Base-by-base conservation (phyloP, 805 yeast genomes). In the Ogataea trehaloabstinens region DNA sequence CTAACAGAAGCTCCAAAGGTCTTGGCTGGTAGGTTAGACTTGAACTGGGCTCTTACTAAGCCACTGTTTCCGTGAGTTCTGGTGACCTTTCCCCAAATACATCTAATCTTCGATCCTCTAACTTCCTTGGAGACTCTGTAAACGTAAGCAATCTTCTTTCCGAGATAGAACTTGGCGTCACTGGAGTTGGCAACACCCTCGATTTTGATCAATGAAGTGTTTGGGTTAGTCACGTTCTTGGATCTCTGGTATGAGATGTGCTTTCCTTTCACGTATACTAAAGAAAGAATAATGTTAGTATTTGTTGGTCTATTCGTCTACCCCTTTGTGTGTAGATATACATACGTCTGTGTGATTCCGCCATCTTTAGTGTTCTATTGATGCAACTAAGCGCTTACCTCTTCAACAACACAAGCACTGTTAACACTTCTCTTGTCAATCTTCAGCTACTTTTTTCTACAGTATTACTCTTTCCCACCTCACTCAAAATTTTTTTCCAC, bases 221-320 rank as follows among this genome's bases (percentile, higher is more conserved):
- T 85, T 73, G 99, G 97, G 95, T 93, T 87, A 84, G 83, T 89
- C 70, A 85, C 87, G 74, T 82, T 82, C 89, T 93, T 93, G 64
- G 97, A 89, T 80, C 99, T 95, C 82, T 93, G 98, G 95, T 91
- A 93, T 65, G 97, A 90, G 70, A 93, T 72, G 85, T 93, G 99
- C 84, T 91, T 93, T 78, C 98, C 99, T 84, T 91, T 93, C 77
- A 93, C 98, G 96, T 93, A 93, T 79, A 93, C 95, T 86, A 69
- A 51, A 45, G 30, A 37, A 41, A 40, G 20, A 34, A n/a, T n/a
- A n/a, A n/a, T n/a, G n/a, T n/a, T n/a, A n/a, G n/a, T 39, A 7
- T 25, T n/a, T n/a, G 31, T 25, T 52, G 60, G 53, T 54, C 52
- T 56, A n/a, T n/a, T n/a, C n/a, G n/a, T n/a, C n/a, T n/a, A n/a